Conservation (phyloP, 768 basidiomycete genomes). For the Leccinum boreale region DNA sequence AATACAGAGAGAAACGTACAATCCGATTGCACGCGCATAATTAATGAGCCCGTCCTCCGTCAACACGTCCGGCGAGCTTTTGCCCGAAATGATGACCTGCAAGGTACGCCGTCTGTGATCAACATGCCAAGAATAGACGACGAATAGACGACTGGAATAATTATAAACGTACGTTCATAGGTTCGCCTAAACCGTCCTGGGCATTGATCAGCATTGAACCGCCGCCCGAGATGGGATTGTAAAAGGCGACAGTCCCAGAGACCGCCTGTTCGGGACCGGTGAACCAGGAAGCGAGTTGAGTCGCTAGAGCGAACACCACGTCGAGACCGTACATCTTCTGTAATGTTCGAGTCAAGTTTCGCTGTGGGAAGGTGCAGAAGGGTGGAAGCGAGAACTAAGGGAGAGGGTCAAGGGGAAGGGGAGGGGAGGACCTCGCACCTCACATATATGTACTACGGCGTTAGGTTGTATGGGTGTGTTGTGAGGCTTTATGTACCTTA, state of each 20-base stretch:
- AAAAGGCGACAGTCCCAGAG: conserved; percentile 25
- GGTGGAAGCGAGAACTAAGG: not conserved
- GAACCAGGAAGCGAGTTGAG: conserved; percentile 5
- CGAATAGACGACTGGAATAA: not conserved
- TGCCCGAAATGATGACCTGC: conserved; percentile 62
- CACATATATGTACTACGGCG: not conserved
- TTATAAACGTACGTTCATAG: conserved; percentile 38
- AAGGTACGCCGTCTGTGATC: not conserved
- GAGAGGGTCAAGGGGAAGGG: not conserved
- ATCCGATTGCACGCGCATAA: conserved; percentile 60
- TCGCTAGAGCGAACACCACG: not conserved
- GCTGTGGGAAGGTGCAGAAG: not conserved
- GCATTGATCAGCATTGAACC: conserved; percentile 45
- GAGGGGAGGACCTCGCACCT: not conserved
- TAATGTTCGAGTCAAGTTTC: not conserved
- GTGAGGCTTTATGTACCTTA: not conserved
- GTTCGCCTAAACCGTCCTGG: conserved; percentile 39
- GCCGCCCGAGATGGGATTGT: conserved; percentile 34
- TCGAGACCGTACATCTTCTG: conserved; percentile 10
- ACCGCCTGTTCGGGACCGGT: not conserved
- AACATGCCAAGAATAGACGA: not conserved
- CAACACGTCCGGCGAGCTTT: conserved; percentile 55
- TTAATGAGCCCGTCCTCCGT: conserved; percentile 55
- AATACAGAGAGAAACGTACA: conserved; percentile 39
- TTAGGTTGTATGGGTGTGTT: not conserved